Base-by-base conservation (phyloP, 1,284 basidiomycete species). In the Fomitopsis schrenkii region DNA sequence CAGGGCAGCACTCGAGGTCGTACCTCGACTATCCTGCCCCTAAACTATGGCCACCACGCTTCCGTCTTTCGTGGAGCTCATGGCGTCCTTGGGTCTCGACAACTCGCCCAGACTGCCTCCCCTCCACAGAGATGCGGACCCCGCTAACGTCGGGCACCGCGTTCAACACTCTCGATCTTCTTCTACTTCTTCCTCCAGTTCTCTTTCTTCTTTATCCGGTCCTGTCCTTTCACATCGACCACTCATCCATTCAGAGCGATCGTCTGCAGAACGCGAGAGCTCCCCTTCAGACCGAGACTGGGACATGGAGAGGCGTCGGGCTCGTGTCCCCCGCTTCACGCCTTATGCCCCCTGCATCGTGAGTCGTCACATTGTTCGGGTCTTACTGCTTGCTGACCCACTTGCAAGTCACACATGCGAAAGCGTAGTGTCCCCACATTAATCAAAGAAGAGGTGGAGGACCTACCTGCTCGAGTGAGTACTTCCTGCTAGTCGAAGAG, bases 11-110 rank as follows among this genome's bases (percentile, higher is more conserved):
- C 71, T 71, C 63, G 67, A 66, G 69, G 72, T 70, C 69, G 58
- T 64, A 66, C 65, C 74, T 67, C 59, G 42, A 55, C 60, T 35
- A 42, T 55, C 59, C 56, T 63, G 35, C 33, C 57, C 68, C 42
- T 62, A 62, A 55, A 50, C 72, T 63, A 88, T 86, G 83, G 80
- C 86, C 68, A 54, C 52, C 19, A 77, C 88, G 70, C 86, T 93
- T 70, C 90, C 90, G 70, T 91, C 90, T 62, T 93, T 93, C 73
- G 85, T 91, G 63, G 85, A 92, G 76, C 87, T 93, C 73, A 91
- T 93, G 89, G 83, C 84, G 64, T 84, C 90, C 64, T 80, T 93
- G 67, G 91, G 88, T 64, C 80, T 92, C 72, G 83, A 88, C 62
- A 76, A 75, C 67, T 70, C 68, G 53, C 60, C 66, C 55, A 64